Evolutionary conservation across 75 land plant species (phyloP), one percentile per base, ranked within the genome.

Genomic region (Ceratopteris richardii): DNA sequence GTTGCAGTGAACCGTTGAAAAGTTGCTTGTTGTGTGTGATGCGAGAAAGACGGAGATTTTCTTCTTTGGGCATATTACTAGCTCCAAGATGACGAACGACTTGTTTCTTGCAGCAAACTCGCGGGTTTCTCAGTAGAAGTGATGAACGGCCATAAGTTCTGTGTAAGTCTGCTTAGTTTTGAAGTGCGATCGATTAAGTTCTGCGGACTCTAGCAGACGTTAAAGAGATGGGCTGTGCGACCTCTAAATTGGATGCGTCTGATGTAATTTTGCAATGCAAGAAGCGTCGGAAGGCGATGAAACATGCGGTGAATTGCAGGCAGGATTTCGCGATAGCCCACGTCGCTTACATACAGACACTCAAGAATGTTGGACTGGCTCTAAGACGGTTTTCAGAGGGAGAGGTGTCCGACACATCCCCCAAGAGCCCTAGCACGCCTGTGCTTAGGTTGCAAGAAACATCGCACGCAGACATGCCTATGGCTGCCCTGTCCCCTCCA

Each of bases 251-350:
- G 31, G 82, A 81, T 42, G 83, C 77, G 33, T 82, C 82, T 50
- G 82, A 88, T 42, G 78, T 76, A 5, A 61, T 84, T 31, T 41
- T 64, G 36, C 57, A 81, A 24, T 88, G 93, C 59, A 72, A 74
- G 4, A 82, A 80, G 47, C 69, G 93, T 39, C 75, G 71, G 66
- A 76, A 74, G 52, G 79, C 65, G 44, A 73, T 88, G 0, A 73
- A 63, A 58, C 70, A 79, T 58, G 84, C 85, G 17, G 76, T 84
- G 54, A 76, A 78, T 40, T 75, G 75, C 3, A 72, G 93, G 54
- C 79, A 86, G 47, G 62, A 67, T 13, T 69, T 88, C 9, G 82
- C 93, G 13, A 64, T 68, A 13, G 65, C 88, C 42, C 93, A 88
- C 75, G 79, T 81, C 48, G 31, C 72, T 21, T 88, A 88, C 63